Evolutionary conservation across 352 stramenopile species (phyloP), one percentile per base, ranked within the genome.

Genomic region (Aphanomyces euteiches): DNA sequence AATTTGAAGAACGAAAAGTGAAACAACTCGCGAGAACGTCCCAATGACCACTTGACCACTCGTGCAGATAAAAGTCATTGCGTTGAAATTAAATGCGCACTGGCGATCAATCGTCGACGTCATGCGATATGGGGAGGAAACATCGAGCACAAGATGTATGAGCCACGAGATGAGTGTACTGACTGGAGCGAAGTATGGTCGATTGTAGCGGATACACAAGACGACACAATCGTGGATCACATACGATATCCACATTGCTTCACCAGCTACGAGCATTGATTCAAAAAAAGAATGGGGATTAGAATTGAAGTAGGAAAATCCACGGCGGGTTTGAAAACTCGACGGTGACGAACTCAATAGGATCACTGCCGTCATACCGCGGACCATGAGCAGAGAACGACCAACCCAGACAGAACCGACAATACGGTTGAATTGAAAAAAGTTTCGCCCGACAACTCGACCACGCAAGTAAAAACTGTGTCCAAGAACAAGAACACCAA

Each of bases 371-470:
- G 60, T 67, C 38, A 67, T 10, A 15, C 43, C 37, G n/a, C 60
- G 60, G n/a, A 38, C 28, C 8, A 67, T 19, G 10, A 67, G 47
- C 17, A 67, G 19, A 5, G 60, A 41, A 17, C 60, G 60, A 10
- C 60, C 60, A n/a, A 67, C 5, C 60, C 60, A 67, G 4, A 67
- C 60, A 19, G 60, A 41, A 5, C 19, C 60, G 7, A 57, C 60
- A 12, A 67, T 56, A 15, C 60, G 60, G 3, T 67, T 67, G 37
- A 67, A 67, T 28, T 36, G 28, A 7, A 67, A 15, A 3, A 67
- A 41, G 54, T 41, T 17, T 28, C 28, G 28, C 28, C 28, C 28
- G 28, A 28, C 28, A 28, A 28, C 28, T 28, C 28, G 28, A 28
- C 28, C 28, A 28, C 28, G 28, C 28, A 28, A 28, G 28, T 28